Percentiles rank a stretch among this genome's conserved stretches.
phyloP scores from a whole-genome alignment of 176 grass and related monocot genomes.

The Hyparrhenia diplandra region DNA sequence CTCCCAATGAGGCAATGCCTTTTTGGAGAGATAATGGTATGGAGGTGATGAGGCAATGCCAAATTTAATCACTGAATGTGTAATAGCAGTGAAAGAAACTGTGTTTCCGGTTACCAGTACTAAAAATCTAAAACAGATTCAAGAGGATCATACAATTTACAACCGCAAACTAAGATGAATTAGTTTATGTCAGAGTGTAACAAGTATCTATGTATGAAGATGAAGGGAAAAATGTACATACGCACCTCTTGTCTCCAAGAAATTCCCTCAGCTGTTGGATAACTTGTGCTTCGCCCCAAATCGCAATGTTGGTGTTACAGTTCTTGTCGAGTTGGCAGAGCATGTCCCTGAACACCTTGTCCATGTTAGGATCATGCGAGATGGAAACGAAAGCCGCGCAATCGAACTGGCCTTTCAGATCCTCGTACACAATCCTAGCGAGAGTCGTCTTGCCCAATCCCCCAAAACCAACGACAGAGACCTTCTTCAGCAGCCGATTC shows the following conservation, averaged over 20 bases:
- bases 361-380: neutral
- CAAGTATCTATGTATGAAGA: neutral
- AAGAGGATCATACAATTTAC: too few relatives aligned
- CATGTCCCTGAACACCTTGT: neutral
- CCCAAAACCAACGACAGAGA: neutral
- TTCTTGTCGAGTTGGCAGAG: neutral
- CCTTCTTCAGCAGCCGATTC: neutral
- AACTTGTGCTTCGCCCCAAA: neutral
- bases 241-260: slow-evolving; percentile 8
- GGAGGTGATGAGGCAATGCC: too few relatives aligned
- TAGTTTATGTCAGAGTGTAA: neutral
- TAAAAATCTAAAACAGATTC: too few relatives aligned
- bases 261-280: neutral
- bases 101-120: neutral
- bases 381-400: neutral
- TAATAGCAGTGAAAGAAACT: neutral
- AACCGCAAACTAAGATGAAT: neutral
- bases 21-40: too few relatives aligned
- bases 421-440: neutral
- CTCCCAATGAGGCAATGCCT: too few relatives aligned
- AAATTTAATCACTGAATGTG: too few relatives aligned
- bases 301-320: neutral
- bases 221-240: neutral
- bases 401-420: neutral
- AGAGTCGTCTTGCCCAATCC: slow-evolving; percentile 11